phyloP scores from a whole-genome alignment of 352 stramenopile genomes.

The Phytophthora boehmeriae region DNA sequence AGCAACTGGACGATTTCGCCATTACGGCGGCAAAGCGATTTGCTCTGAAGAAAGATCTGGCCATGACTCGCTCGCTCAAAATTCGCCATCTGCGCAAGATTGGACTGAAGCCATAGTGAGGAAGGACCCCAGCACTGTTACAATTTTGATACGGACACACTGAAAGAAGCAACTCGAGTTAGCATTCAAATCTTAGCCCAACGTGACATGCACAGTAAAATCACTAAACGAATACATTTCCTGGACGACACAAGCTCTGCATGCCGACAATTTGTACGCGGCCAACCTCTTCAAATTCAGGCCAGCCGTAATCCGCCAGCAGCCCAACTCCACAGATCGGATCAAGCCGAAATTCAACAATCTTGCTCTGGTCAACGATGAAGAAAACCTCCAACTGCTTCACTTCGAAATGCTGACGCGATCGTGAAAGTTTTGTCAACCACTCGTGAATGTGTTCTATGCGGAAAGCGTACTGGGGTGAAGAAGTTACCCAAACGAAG shows the following conservation, averaged over 20 bases:
- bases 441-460: constrained; percentile 12
- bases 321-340: constrained; percentile 4
- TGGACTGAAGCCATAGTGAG: constrained; percentile 29
- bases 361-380: constrained; percentile 3
- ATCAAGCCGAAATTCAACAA: constrained; percentile 1
- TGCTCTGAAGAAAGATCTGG: constrained; percentile 82
- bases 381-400: constrained; percentile 17
- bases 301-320: constrained; percentile 7
- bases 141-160: not conserved
- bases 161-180: not conserved
- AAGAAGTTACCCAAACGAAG: constrained; percentile 16
- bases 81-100: constrained; percentile 64
- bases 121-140: not conserved
- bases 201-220: no score
- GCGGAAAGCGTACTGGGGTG: constrained; percentile 9
- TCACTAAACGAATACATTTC: no score
- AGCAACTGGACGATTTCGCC: constrained; percentile 67
- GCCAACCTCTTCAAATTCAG: no score
- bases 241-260: no score
- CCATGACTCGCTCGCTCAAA: constrained; percentile 69
- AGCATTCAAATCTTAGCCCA: no score
- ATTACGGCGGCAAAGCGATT: constrained; percentile 71
- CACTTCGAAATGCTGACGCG: constrained; percentile 6
- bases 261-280: no score
- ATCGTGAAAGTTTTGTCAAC: constrained; percentile 5